Evolutionary conservation across 2,329 filamentous ascomycete species (phyloP), one percentile per base, ranked within the genome.

Genomic region (Kalmusia sp.): DNA sequence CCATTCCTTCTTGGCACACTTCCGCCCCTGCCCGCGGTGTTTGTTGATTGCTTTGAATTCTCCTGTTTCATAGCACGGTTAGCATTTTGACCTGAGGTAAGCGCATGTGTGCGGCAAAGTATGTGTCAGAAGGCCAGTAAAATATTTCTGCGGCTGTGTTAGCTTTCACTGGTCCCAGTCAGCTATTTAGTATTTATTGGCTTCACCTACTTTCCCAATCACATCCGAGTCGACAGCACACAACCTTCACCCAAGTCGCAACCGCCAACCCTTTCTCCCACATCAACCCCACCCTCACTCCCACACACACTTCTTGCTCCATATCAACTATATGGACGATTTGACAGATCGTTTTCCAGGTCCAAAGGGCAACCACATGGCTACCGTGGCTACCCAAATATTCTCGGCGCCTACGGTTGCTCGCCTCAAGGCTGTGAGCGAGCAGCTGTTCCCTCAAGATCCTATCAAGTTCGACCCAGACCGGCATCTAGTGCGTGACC

Each of bases 401-500:
- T 14, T 33, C 15, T 8, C 34, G 24, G 24, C 33, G 4, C 33
- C 44, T 14, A 24, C 21, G 28, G 21, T 37, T 37, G 31, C 31
- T 14, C 17, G 14, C n/a, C 44, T 37, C n/a, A 47, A 8, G 24
- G 44, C 44, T 21, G n/a, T 30, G 7, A 28, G 27, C 12, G 27
- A 28, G 12, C 27, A 28, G 27, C 2, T 6, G 6, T 28, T 28
- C 27, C n/a, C n/a, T n/a, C 43, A 25, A 46, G 1, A 46, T 45
- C 6, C 56, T 63, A n/a, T n/a, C 44, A 57, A 74, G 2, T 89
- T 89, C 63, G 73, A 84, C 45, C 79, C 84, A 2, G 62, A 72
- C 31, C 82, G 79, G 65, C 86, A 89, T 64, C 69, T 89, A 15
- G 71, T 72, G 21, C 86, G 80, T 68, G 75, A 79, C 47, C 67